Evolutionary conservation across 495 filamentous ascomycete species (phyloP).

Genomic region (Trichoderma virens): DNA sequence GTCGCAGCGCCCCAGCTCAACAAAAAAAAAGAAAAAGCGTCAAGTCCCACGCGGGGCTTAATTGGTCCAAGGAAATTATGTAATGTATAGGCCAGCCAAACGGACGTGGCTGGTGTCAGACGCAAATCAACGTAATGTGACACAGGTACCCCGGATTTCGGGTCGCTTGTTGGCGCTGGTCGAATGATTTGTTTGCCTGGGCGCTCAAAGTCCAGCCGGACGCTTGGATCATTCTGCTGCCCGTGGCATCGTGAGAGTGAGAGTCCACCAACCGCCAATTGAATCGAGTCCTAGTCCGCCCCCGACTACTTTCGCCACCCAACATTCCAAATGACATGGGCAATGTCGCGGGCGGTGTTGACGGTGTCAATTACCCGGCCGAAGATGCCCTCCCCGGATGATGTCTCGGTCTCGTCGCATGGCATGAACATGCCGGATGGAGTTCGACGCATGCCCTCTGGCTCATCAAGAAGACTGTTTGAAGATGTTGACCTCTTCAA

Average conservation of each 20-base stretch:
- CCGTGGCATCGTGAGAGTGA: background rate
- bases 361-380: constrained; percentile 86
- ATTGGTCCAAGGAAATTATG: background rate
- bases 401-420: constrained; percentile 60
- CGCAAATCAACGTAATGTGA: background rate
- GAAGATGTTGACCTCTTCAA: constrained; percentile 30
- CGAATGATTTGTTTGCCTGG: background rate
- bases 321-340: constrained; percentile 96
- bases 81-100: background rate
- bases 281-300: background rate
- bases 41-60: background rate
- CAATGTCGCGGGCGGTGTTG: constrained; percentile 93
- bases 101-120: background rate
- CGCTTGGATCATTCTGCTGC: background rate
- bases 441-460: constrained; percentile 57
- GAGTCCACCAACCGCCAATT: background rate
- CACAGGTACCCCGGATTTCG: background rate
- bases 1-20: background rate
- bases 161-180: background rate
- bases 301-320: constrained; percentile 65
- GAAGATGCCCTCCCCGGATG: constrained; percentile 52
- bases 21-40: background rate
- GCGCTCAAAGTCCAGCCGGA: background rate
- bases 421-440: constrained; percentile 83
- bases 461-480: constrained; percentile 30